Base-by-base conservation (phyloP, 129 eudicot genomes). In the Pseudognaphalium luteoalbum region DNA sequence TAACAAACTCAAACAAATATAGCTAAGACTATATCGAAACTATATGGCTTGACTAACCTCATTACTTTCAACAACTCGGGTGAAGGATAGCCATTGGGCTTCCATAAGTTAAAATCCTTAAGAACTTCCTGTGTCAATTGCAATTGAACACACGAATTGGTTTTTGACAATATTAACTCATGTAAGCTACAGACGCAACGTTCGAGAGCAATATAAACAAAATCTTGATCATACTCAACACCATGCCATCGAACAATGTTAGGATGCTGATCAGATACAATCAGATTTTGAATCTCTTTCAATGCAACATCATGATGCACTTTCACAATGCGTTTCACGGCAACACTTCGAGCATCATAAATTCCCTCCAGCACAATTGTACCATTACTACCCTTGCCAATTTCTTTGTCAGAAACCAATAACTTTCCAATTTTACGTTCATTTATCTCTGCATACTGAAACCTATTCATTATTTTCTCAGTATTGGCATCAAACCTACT, bases 301-400 rank as follows among this genome's bases (percentile, higher is more conserved):
- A 86, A 75, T 56, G 98, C 98, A 78, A 92, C 90, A 19, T 86
- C 91, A 81, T 87, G 98, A 80, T 92, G 90, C 51, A 88, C 77
- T 74, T 84, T 86, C 12, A 92, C 90, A 8, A 92, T 90, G 68
- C 98, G 90, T 85, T 92, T 92, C 70, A 92, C 98, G 64, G 98
- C 98, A 47, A 92, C 98, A 0, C 85, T 81, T 35, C 98, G 96
- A 41, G 85, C 93, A 80, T 92, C 98, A 75, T 89, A 88, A 47
- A 72, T 68, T 66, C 98, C 98, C 74, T 89, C 98, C 12, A 92
- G 86, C 4, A 92, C 96, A 80, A 90, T 66, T 3, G 98, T 92
- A 21, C 98, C 98, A 60, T 89, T 88, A 90, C 98, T 89, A 70
- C 98, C 98, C 77, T 83, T 92, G 8, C 96, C 98, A 58, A 92